Percentiles rank a stretch among this genome's conserved stretches.
Evolutionary conservation across 2,329 filamentous ascomycete genomes (phyloP).

Genomic region (Fusarium bulbicola): DNA sequence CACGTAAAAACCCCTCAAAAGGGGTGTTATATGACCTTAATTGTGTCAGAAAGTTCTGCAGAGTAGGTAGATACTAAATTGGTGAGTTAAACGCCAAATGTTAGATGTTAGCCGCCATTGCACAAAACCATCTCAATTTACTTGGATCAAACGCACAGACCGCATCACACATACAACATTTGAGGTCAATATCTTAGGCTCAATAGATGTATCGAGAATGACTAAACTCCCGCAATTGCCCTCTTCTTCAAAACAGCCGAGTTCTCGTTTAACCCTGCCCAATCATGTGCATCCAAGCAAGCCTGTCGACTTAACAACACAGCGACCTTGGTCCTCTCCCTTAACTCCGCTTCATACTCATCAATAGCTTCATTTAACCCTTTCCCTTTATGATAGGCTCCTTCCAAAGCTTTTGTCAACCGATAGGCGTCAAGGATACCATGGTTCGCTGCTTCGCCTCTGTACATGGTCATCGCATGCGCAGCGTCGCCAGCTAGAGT

Average conservation of each 20-base stretch:
- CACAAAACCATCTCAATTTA: fast-evolving
- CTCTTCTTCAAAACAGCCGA: conserved; percentile 9
- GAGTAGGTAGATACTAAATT: fast-evolving
- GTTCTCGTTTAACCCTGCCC: neutral
- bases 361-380: neutral
- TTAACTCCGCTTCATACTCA: neutral
- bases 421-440: conserved; percentile 5
- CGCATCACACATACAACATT: fast-evolving
- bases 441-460: conserved; percentile 4
- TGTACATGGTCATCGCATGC: conserved; percentile 15
- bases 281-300: conserved; percentile 10
- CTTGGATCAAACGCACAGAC: fast-evolving
- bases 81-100: fast-evolving
- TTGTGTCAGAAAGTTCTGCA: fast-evolving
- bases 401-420: neutral
- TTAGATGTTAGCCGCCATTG: too few species aligned
- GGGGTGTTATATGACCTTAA: fast-evolving
- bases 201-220: fast-evolving
- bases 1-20: neutral
- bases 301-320: conserved; percentile 8
- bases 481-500: conserved; percentile 10
- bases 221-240: neutral
- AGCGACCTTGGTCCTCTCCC: conserved; percentile 2
- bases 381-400: neutral
- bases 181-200: fast-evolving